These are phyloP conservation scores for Nectriaceae sp. DNA, from an alignment of 2,329 filamentous ascomycete genomes.

Conservation along the genomic window DNA sequence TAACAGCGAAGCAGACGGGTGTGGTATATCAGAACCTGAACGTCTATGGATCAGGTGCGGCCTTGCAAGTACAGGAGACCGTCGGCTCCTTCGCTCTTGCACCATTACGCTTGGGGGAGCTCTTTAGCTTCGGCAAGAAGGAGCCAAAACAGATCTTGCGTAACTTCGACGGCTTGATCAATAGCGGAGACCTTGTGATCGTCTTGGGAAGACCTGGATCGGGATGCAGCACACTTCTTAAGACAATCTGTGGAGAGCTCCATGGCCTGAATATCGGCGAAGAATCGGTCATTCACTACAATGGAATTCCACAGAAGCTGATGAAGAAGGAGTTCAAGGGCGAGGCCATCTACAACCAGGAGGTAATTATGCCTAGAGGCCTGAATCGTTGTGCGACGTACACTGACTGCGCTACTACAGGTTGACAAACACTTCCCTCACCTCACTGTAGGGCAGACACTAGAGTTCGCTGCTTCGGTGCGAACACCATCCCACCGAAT, in stretches of 20 bases:
- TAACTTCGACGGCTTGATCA: constrained; percentile 64
- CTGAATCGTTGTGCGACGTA: not conserved
- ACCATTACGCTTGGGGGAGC: constrained; percentile 59
- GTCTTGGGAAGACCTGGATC: constrained; percentile 68
- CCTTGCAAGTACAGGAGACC: constrained; percentile 69
- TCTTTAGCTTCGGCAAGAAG: constrained; percentile 49
- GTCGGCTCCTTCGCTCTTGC: constrained; percentile 60
- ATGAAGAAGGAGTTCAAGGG: constrained; percentile 65
- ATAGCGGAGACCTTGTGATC: constrained; percentile 66
- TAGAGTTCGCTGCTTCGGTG: constrained; percentile 71
- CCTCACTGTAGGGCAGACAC: constrained; percentile 73
- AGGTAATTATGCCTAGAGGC: constrained; percentile 42
- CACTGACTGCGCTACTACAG: constrained; percentile 29
- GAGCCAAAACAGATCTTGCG: constrained; percentile 61
- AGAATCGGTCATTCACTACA: constrained; percentile 59
- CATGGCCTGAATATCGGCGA: constrained; percentile 57
- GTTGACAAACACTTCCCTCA: constrained; percentile 75
- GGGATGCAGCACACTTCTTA: constrained; percentile 66
- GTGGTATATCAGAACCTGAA: constrained; percentile 66
- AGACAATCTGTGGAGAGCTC: constrained; percentile 61
- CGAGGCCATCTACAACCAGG: constrained; percentile 74
- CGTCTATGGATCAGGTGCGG: constrained; percentile 67
- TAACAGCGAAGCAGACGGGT: constrained; percentile 56
- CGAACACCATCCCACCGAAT: constrained; percentile 67
- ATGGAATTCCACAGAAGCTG: constrained; percentile 55